Conservation (phyloP, 495 filamentous ascomycete genomes). For the Xylaria flabelliformis region DNA sequence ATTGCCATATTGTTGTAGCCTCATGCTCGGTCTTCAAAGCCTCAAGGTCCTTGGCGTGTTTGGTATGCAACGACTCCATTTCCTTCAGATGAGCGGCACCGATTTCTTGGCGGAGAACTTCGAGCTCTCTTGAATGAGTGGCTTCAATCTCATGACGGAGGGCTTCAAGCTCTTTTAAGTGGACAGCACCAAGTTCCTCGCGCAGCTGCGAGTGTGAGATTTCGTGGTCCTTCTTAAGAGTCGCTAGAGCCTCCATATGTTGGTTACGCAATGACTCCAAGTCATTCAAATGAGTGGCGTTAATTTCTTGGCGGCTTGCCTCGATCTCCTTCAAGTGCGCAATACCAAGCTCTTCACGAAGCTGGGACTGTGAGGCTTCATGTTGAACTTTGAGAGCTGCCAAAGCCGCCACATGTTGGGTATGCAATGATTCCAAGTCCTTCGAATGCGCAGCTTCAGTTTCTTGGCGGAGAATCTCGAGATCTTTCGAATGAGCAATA, state of each 20-base stretch:
- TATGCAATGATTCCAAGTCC: constrained; percentile 24
- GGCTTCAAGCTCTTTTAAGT: constrained; percentile 9
- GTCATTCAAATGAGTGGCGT: constrained; percentile 29
- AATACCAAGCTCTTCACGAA: constrained; percentile 30
- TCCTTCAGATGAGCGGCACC: constrained; percentile 24
- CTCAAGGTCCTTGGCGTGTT: constrained; percentile 27
- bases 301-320: constrained; percentile 24
- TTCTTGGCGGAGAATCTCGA: constrained; percentile 30
- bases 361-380: constrained; percentile 24
- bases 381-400: constrained; percentile 36
- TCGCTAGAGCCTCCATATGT: constrained; percentile 35
- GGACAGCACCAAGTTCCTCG: constrained; percentile 11
- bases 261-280: constrained; percentile 32
- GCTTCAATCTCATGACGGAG: constrained; percentile 29
- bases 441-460: constrained; percentile 28
- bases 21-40: constrained; percentile 32
- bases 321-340: constrained; percentile 15
- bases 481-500: constrained; percentile 10
- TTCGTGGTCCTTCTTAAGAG: constrained; percentile 29
- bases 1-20: constrained; percentile 25
- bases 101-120: constrained; percentile 29
- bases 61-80: constrained; percentile 33
- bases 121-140: constrained; percentile 30
- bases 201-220: constrained; percentile 3
- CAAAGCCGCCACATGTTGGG: constrained; percentile 35